Conservation (phyloP, 352 stramenopile genomes). For the Pythium rishiriense region DNA sequence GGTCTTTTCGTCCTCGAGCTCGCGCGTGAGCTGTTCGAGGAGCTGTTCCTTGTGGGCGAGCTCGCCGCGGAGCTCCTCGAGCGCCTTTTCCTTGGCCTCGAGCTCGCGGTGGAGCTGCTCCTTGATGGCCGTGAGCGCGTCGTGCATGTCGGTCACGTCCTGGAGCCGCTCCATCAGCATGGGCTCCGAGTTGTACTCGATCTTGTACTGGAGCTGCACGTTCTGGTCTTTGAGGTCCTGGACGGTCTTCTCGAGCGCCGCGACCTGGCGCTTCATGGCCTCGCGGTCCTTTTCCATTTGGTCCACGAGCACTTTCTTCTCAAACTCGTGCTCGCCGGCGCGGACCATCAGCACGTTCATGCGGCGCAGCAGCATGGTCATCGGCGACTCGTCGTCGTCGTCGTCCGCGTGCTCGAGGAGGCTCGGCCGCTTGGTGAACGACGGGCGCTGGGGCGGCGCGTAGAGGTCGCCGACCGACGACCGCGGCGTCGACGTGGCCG, state of each 20-base stretch:
- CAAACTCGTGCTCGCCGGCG: slow-evolving; percentile 83
- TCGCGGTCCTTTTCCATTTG: slow-evolving; percentile 84
- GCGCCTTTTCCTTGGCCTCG: slow-evolving; percentile 58
- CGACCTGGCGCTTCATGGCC: slow-evolving; percentile 39
- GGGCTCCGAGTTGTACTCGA: slow-evolving; percentile 79
- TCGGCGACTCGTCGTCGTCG: slow-evolving; percentile 43
- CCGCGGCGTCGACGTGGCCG: slow-evolving; percentile 20
- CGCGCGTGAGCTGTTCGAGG: slow-evolving; percentile 47
- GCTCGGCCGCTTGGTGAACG: slow-evolving; percentile 24
- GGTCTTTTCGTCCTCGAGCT: slow-evolving; percentile 53
- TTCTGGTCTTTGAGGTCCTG: slow-evolving; percentile 81
- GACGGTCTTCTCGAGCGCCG: slow-evolving; percentile 51
- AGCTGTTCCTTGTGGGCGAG: slow-evolving; percentile 28
- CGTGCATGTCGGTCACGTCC: slow-evolving; percentile 79
- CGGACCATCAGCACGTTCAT: slow-evolving; percentile 86
- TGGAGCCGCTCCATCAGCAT: slow-evolving; percentile 83
- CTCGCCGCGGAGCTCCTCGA: slow-evolving; percentile 37
- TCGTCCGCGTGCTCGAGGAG: slow-evolving; percentile 21
- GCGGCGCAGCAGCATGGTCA: slow-evolving; percentile 76
- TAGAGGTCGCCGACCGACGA: slow-evolving; percentile 22
- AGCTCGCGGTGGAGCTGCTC: slow-evolving; percentile 68
- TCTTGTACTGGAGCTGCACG: slow-evolving; percentile 82
- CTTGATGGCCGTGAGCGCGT: slow-evolving; percentile 70
- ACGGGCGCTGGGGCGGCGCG: slow-evolving; percentile 7
- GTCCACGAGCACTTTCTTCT: slow-evolving; percentile 85